Percentiles rank a stretch among this genome's conserved stretches.
Conservation (phyloP, 768 basidiomycete species). For the Serpula lacrymans region DNA sequence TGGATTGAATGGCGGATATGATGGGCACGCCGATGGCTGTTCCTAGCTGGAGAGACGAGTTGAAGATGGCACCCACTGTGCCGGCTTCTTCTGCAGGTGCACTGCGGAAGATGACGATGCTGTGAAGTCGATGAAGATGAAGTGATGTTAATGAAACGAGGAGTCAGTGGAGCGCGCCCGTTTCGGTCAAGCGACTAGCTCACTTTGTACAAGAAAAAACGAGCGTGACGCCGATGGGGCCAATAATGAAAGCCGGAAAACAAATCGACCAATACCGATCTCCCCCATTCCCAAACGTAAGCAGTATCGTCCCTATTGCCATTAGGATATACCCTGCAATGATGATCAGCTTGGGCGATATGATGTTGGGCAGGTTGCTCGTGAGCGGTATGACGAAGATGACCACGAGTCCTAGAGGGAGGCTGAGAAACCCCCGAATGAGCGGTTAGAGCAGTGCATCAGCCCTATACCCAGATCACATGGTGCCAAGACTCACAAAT, state of each 20-base stretch:
- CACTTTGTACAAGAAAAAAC: constrained; percentile 14
- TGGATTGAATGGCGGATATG: constrained; percentile 15
- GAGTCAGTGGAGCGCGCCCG: background rate
- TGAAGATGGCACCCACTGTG: constrained; percentile 21
- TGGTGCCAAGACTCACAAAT: constrained; percentile 14
- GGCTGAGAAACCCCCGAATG: constrained; percentile 10
- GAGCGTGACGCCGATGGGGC: constrained; percentile 12
- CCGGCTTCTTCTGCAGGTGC: constrained; percentile 17
- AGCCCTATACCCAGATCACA: constrained; percentile 9
- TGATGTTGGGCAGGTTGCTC: constrained; percentile 29
- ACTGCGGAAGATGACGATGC: constrained; percentile 14
- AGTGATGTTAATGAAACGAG: background rate
- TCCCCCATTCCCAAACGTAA: constrained; percentile 26
- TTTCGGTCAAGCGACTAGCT: background rate
- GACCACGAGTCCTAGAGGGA: constrained; percentile 35
- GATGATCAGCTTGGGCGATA: constrained; percentile 39
- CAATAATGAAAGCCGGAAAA: constrained; percentile 17
- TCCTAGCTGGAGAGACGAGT: constrained; percentile 19
- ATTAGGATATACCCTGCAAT: constrained; percentile 32
- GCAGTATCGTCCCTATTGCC: constrained; percentile 34
- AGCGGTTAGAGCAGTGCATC: no score
- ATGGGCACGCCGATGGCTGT: constrained; percentile 18
- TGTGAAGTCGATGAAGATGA: background rate
- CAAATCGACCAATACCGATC: constrained; percentile 16
- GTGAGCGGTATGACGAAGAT: constrained; percentile 30